Conservation (phyloP, 257 asterid genomes). For the Salvia rosmarinus region DNA sequence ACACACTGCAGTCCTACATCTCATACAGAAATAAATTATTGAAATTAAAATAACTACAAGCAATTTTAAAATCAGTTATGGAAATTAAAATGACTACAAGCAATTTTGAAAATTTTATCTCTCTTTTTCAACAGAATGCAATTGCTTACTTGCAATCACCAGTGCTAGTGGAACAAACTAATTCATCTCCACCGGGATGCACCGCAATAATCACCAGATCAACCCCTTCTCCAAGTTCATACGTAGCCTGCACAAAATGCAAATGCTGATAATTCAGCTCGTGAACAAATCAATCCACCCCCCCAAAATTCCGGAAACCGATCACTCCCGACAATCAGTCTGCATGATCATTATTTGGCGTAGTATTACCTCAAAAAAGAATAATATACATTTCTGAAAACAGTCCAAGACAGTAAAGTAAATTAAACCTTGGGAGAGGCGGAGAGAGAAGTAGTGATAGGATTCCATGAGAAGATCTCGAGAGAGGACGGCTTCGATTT, state of each 20-base stretch:
- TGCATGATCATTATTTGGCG: not conserved
- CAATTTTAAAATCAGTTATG: not conserved
- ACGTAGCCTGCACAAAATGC: slow-evolving; percentile 53
- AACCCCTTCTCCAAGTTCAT: slow-evolving; percentile 70
- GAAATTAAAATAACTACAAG: not conserved
- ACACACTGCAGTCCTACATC: slow-evolving; percentile 1
- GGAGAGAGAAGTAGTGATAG: slow-evolving; percentile 59
- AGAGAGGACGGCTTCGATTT: slow-evolving; percentile 68
- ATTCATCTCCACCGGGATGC: slow-evolving; percentile 82
- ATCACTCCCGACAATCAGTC: slow-evolving; percentile 2
- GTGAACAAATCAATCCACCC: not conserved
- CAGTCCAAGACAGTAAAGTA: not conserved
- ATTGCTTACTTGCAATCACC: slow-evolving; percentile 90
- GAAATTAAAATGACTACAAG: not conserved
- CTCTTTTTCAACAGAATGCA: not conserved
- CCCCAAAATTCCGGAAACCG: not conserved
- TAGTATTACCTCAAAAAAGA: not conserved
- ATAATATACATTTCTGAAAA: not conserved
- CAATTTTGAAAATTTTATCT: not conserved
- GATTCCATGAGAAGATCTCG: slow-evolving; percentile 81
- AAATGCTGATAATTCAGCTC: slow-evolving; percentile 8
- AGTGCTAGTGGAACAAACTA: slow-evolving; percentile 82
- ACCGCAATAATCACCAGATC: slow-evolving; percentile 68
- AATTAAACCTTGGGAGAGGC: slow-evolving; percentile 71
- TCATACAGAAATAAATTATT: not conserved